Conservation (phyloP, 495 filamentous ascomycete species). For the Bryoglossum gracile region DNA sequence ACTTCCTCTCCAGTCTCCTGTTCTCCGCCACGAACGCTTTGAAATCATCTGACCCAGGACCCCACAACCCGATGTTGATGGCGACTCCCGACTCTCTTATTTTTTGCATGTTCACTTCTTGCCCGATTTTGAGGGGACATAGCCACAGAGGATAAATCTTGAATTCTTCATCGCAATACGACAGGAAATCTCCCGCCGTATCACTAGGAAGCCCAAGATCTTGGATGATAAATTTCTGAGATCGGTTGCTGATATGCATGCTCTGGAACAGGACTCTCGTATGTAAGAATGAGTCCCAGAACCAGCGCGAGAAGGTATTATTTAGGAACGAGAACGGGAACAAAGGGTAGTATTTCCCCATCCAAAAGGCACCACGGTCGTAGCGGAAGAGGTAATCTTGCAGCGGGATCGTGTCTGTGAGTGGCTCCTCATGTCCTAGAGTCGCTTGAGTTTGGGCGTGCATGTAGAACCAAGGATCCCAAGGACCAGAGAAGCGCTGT, state of each 20-base stretch:
- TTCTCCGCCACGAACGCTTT: conserved; percentile 47
- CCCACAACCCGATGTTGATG: conserved; percentile 45
- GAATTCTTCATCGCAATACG: conserved; percentile 38
- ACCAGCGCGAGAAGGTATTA: conserved; percentile 44
- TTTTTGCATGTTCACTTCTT: conserved; percentile 31
- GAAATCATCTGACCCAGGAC: conserved; percentile 35
- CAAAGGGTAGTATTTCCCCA: conserved; percentile 45
- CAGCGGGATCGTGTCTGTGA: conserved; percentile 41
- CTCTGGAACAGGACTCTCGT: conserved; percentile 56
- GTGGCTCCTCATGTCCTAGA: not conserved
- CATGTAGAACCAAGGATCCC: conserved; percentile 48
- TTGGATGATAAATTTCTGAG: conserved; percentile 45
- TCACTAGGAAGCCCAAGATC: conserved; percentile 48
- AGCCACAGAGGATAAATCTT: conserved; percentile 52
- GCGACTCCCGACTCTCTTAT: conserved; percentile 11
- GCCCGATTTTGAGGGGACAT: conserved; percentile 42
- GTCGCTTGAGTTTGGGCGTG: conserved; percentile 32
- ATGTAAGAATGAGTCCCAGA: conserved; percentile 55
- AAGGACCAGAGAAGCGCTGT: conserved; percentile 36
- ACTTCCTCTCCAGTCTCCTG: conserved; percentile 52
- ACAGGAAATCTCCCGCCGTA: conserved; percentile 39
- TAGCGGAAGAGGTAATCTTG: conserved; percentile 55
- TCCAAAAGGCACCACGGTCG: conserved; percentile 54
- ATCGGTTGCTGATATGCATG: conserved; percentile 44
- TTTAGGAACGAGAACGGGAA: conserved; percentile 51